Evolutionary conservation across 192 early-diverging fungal species (phyloP).

Genomic region (Entomortierella chlamydospora): DNA sequence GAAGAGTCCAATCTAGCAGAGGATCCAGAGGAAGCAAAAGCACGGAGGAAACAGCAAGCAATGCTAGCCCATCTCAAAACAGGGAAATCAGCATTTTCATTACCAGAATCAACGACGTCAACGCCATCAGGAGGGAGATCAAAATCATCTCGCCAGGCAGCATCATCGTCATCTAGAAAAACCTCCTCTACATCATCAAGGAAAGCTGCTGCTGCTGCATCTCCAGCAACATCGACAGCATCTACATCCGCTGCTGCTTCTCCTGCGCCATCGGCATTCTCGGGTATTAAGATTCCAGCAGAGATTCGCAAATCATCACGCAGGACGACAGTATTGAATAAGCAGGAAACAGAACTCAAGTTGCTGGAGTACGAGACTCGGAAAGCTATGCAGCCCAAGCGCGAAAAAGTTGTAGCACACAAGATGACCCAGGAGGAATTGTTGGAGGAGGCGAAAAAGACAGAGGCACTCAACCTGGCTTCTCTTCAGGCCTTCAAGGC

Average conservation of each 20-base stretch:
- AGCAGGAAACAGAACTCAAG: conserved; percentile 60
- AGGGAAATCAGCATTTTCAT: conserved; percentile 30
- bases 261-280: conserved; percentile 2
- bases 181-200: not conserved
- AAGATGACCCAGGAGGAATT: conserved; percentile 67
- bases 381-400: conserved; percentile 59
- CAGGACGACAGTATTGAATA: conserved; percentile 61
- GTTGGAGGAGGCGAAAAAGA: conserved; percentile 63
- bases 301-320: conserved; percentile 62
- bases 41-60: conserved; percentile 53
- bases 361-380: conserved; percentile 58
- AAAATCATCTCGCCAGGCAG: conserved; percentile 20
- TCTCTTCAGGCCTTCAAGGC: conserved; percentile 62
- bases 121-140: conserved; percentile 6
- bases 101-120: not conserved
- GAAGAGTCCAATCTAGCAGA: conserved; percentile 47
- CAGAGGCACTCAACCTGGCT: conserved; percentile 61
- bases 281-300: conserved; percentile 27
- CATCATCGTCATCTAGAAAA: conserved; percentile 7
- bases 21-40: conserved; percentile 42
- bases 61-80: conserved; percentile 36
- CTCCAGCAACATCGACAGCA: not conserved
- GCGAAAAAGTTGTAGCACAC: conserved; percentile 46
- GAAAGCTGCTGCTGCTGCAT: conserved; percentile 2
- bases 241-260: conserved; percentile 16